These are phyloP conservation scores for Nidula niveotomentosa DNA, from an alignment of 1,284 basidiomycete genomes.

Conservation along the genomic window DNA sequence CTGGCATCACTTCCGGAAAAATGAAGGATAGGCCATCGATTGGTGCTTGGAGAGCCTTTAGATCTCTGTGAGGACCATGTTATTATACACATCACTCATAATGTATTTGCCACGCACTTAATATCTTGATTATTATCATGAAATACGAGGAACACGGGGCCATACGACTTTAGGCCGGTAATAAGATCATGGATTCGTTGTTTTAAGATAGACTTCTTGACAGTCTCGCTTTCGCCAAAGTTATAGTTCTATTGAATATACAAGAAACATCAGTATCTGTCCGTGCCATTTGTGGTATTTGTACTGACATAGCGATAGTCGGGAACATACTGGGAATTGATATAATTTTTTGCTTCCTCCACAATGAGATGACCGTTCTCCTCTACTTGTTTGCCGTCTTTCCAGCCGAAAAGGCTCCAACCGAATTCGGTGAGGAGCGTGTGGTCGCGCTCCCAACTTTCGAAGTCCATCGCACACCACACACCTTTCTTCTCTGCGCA, in stretches of 20 bases:
- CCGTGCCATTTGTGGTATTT: neutral
- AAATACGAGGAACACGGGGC: slow-evolving; percentile 78
- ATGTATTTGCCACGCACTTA: slow-evolving; percentile 41
- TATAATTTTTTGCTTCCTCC: slow-evolving; percentile 55
- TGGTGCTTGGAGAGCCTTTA: slow-evolving; percentile 51
- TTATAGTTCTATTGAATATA: slow-evolving; percentile 49
- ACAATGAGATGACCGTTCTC: slow-evolving; percentile 66
- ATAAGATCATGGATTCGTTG: slow-evolving; percentile 51
- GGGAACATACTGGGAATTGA: slow-evolving; percentile 62
- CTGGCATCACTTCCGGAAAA: slow-evolving; percentile 53
- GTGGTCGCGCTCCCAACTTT: slow-evolving; percentile 78
- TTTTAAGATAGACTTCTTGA: slow-evolving; percentile 53
- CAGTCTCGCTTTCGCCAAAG: slow-evolving; percentile 60
- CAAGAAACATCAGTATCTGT: neutral
- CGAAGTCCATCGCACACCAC: slow-evolving; percentile 79
- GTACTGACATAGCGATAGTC: slow-evolving; percentile 54
- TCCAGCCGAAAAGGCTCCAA: slow-evolving; percentile 62
- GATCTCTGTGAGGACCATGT: slow-evolving; percentile 37
- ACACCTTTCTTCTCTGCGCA: slow-evolving; percentile 62
- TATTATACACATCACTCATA: too few species aligned
- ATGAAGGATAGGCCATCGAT: slow-evolving; percentile 51
- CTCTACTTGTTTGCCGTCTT: slow-evolving; percentile 41
- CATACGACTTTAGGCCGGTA: slow-evolving; percentile 34
- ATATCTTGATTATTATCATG: slow-evolving; percentile 76
- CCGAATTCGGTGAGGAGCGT: slow-evolving; percentile 74